phyloP scores from a whole-genome alignment of 2,329 filamentous ascomycete genomes.

The Sarocladium kiliense region DNA sequence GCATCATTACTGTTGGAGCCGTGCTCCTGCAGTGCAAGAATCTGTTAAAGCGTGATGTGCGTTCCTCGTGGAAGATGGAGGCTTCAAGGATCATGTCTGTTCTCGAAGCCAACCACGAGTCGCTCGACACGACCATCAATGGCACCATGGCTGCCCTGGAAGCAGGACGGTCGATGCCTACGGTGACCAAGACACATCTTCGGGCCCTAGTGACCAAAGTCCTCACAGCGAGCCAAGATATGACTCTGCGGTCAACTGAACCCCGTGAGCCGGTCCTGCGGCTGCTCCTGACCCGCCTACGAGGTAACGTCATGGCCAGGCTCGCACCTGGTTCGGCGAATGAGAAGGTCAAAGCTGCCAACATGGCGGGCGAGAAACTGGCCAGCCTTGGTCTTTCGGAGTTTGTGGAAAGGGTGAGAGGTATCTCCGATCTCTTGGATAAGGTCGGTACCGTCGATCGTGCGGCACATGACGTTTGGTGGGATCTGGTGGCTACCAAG shows the following conservation, averaged over 20 bases:
- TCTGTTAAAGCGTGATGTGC: slow-evolving; percentile 73
- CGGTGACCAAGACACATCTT: slow-evolving; percentile 55
- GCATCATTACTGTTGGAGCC: slow-evolving; percentile 67
- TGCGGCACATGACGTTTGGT: slow-evolving; percentile 64
- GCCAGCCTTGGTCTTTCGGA: slow-evolving; percentile 66
- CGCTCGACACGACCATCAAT: slow-evolving; percentile 48
- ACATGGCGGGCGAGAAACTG: slow-evolving; percentile 63
- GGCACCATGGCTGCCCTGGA: slow-evolving; percentile 60
- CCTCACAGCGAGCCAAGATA: slow-evolving; percentile 43
- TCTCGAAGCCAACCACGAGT: slow-evolving; percentile 52
- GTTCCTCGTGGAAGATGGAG: slow-evolving; percentile 71
- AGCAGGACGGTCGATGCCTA: slow-evolving; percentile 57
- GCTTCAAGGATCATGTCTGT: slow-evolving; percentile 65
- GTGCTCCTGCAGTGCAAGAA: slow-evolving; percentile 79
- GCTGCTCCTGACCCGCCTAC: slow-evolving; percentile 62
- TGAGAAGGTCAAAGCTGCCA: slow-evolving; percentile 66
- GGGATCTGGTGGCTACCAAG: slow-evolving; percentile 59
- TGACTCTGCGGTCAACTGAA: slow-evolving; percentile 33
- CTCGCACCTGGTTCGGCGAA: slow-evolving; percentile 61
- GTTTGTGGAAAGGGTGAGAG: slow-evolving; percentile 64
- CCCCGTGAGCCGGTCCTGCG: slow-evolving; percentile 55
- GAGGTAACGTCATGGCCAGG: slow-evolving; percentile 54
- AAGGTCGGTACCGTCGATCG: slow-evolving; percentile 63
- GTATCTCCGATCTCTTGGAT: slow-evolving; percentile 63
- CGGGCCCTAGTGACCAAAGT: slow-evolving; percentile 54